Conservation (phyloP, 2,329 filamentous ascomycete genomes). For the Botrytis galanthina region DNA sequence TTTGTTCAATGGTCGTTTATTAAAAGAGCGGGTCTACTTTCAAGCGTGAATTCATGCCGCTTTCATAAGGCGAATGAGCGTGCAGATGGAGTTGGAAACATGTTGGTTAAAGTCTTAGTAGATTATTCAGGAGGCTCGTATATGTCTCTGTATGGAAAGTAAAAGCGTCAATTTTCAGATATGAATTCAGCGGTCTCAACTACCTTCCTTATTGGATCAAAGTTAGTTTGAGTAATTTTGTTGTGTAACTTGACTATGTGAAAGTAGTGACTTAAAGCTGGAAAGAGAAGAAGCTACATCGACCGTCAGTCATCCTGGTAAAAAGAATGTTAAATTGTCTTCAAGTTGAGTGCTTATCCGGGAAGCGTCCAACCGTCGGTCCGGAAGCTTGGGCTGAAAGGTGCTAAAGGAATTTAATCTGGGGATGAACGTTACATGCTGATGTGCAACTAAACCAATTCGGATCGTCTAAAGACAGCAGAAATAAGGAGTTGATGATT, state of each 20-base stretch:
- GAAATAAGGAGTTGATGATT: neutral
- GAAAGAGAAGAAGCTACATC: neutral
- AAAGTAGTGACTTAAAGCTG: neutral
- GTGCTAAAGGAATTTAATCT: constrained; percentile 6
- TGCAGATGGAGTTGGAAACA: neutral
- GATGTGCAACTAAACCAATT: neutral
- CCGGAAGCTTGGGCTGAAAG: neutral
- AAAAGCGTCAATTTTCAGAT: neutral
- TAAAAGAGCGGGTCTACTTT: neutral
- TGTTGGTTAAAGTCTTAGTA: neutral
- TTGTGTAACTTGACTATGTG: neutral
- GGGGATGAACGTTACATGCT: neutral
- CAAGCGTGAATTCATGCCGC: neutral
- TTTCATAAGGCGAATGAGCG: neutral
- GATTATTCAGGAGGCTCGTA: neutral
- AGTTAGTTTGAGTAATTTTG: neutral
- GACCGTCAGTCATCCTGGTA: neutral
- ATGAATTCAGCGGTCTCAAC: neutral
- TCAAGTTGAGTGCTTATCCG: constrained; percentile 1
- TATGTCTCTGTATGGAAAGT: constrained; percentile 3
- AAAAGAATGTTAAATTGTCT: neutral
- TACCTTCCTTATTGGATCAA: neutral
- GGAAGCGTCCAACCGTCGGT: neutral
- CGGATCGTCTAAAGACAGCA: too few relatives aligned
- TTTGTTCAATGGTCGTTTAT: neutral